Evolutionary conservation across 257 asterid species (phyloP), one percentile per base, ranked within the genome.

Genomic region (Perilla frutescens): DNA sequence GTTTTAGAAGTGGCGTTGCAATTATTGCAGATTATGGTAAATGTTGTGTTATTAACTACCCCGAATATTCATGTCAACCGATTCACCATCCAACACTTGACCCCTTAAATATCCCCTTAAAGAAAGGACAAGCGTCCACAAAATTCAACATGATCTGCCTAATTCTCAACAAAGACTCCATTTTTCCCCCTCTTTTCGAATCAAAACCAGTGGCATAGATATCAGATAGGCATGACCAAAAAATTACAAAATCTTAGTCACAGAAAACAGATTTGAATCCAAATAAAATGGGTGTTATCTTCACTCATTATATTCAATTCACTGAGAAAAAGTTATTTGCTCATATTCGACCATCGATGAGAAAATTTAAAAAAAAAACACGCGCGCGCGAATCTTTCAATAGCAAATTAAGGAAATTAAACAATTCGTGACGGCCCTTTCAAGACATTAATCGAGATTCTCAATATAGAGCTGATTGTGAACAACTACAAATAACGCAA

Each of bases 191-290:
- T 55, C 39, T 26, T 29, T 26, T 55, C 2, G 36, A 11, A 53
- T 20, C 34, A 11, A 15, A 15, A n/a, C 45, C 10, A 4, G 14
- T 10, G 64, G 20, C 5, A 36, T 36, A n/a, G 47, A 9, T 3
- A 4, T 45, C 26, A 20, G 44, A 8, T 45, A 4, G 54, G 12
- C 1, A 32, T 3, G 7, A 40, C 1, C 6, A 1, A 39, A 14
- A 63, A 37, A 60, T 41, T 15, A 57, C 66, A 57, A 61, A 51
- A 58, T 34, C 56, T 31, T 12, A 59, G 65, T 56, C 41, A 39
- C 55, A 29, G n/a, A 45, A 45, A 57, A 32, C 50, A 53, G 14
- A 62, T 31, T 61, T 20, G 29, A 29, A 13, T 43, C 66, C n/a
- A 41, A 37, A 51, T 14, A 9, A 15, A 43, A 37, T 13, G 20